Percentiles rank a stretch among this genome's conserved stretches.
Conservation (phyloP, 257 asterid species). For the Hygrophila difformis region DNA sequence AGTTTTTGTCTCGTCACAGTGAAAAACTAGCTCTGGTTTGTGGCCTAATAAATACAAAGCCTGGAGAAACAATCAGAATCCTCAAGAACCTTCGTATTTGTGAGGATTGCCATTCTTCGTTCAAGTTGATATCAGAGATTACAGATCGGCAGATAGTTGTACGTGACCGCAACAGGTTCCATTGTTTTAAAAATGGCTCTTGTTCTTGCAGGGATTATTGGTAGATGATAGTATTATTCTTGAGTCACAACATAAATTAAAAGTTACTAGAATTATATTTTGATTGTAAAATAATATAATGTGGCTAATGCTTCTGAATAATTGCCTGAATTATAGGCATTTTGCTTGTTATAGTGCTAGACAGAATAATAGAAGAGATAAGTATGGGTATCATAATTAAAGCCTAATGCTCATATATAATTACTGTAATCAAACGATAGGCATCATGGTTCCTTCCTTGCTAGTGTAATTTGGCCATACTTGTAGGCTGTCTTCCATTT, state of each 20-base stretch:
- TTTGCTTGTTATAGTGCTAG: too few relatives aligned
- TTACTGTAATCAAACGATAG: too few relatives aligned
- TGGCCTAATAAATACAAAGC: slow-evolving; percentile 36
- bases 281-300: too few relatives aligned
- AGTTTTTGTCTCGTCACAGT: slow-evolving; percentile 36
- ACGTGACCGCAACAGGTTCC: slow-evolving; percentile 44
- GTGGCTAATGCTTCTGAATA: neutral
- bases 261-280: too few relatives aligned
- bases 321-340: too few relatives aligned
- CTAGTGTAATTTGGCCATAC: too few relatives aligned
- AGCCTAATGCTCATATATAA: too few relatives aligned
- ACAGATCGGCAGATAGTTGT: slow-evolving; percentile 10
- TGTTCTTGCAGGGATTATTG: slow-evolving; percentile 63
- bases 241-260: too few relatives aligned
- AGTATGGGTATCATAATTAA: too few relatives aligned
- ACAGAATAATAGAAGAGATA: too few relatives aligned
- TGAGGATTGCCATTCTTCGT: slow-evolving; percentile 59
- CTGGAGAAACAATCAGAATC: slow-evolving; percentile 40
- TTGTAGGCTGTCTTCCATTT: too few relatives aligned
- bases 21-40: slow-evolving; percentile 55
- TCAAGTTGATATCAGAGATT: slow-evolving; percentile 50
- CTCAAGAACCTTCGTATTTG: slow-evolving; percentile 62
- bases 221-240: slow-evolving; percentile 17
- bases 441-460: too few relatives aligned
- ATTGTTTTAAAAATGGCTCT: slow-evolving; percentile 45